These are phyloP conservation scores for Xerocomellus chrysenteron DNA, from an alignment of 768 basidiomycete genomes.

Conservation along the genomic window DNA sequence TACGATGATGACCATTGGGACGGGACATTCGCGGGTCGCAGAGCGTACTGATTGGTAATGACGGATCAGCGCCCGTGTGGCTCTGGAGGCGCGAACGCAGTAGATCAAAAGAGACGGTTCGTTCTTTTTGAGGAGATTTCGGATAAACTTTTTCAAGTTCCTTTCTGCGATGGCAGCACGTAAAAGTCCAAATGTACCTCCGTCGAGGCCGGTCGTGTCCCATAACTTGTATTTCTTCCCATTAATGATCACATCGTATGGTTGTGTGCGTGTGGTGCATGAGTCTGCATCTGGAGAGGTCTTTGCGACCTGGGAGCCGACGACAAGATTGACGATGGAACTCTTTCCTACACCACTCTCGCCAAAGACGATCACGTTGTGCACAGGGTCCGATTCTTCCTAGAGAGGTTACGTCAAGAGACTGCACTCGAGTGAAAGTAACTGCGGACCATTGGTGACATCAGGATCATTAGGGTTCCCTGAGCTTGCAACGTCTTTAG, in stretches of 20 bases:
- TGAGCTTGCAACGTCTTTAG: background rate
- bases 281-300: slow-evolving; percentile 35
- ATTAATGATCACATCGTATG: slow-evolving; percentile 26
- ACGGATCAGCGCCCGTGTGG: slow-evolving; percentile 36
- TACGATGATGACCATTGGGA: slow-evolving; percentile 40
- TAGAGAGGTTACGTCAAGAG: slow-evolving; percentile 3
- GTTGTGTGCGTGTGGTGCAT: slow-evolving; percentile 33
- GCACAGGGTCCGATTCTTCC: slow-evolving; percentile 1
- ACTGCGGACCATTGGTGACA: slow-evolving; percentile 8
- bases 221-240: slow-evolving; percentile 25
- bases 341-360: slow-evolving; percentile 45
- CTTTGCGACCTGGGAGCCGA: slow-evolving; percentile 27
- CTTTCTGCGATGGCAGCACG: slow-evolving; percentile 24
- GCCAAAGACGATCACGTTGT: slow-evolving; percentile 46
- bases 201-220: slow-evolving; percentile 39
- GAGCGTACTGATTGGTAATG: slow-evolving; percentile 39
- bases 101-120: slow-evolving; percentile 43
- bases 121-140: slow-evolving; percentile 30
- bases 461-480: background rate
- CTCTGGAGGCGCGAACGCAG: slow-evolving; percentile 40
- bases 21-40: slow-evolving; percentile 27
- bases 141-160: slow-evolving; percentile 33
- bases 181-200: slow-evolving; percentile 26
- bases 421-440: background rate
- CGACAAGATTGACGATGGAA: slow-evolving; percentile 42